Conservation (phyloP, 2,329 filamentous ascomycete genomes). For the Colletotrichum higginsianum region DNA sequence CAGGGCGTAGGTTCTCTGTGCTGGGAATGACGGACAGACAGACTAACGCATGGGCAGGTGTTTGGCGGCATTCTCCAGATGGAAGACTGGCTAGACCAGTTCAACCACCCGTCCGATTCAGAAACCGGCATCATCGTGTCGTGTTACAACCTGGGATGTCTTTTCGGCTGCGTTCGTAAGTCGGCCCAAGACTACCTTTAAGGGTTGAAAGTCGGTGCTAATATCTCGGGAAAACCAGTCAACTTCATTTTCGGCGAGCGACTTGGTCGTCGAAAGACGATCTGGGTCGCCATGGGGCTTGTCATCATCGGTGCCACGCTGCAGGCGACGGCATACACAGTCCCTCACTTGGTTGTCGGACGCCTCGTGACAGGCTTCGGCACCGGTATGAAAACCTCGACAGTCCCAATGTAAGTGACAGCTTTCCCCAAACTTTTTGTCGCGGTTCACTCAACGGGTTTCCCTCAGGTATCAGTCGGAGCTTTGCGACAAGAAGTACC, state of each 20-base stretch:
- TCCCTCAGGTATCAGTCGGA: conserved; percentile 58
- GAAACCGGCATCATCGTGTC: conserved; percentile 50
- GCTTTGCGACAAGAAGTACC: conserved; percentile 57
- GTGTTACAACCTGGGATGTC: conserved; percentile 58
- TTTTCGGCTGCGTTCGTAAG: conserved; percentile 54
- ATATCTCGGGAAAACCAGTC: background rate
- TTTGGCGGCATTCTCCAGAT: conserved; percentile 64
- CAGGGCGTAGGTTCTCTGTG: conserved; percentile 52
- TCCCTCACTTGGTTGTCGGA: conserved; percentile 59
- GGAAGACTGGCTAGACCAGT: conserved; percentile 55
- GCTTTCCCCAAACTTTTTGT: no score
- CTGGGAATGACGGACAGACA: no score
- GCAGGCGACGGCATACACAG: conserved; percentile 52
- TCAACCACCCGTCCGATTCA: conserved; percentile 47
- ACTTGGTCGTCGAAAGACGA: conserved; percentile 51
- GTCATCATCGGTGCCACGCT: conserved; percentile 54
- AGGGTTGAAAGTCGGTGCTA: background rate
- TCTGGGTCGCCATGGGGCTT: conserved; percentile 50
- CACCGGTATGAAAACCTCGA: conserved; percentile 54
- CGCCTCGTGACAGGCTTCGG: conserved; percentile 59
- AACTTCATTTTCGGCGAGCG: conserved; percentile 51
- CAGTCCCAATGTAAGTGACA: conserved; percentile 51
- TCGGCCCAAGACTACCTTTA: rapidly evolving
- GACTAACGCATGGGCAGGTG: conserved; percentile 39
- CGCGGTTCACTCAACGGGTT: background rate